These are phyloP conservation scores for Solanum pinnatisectum DNA, from an alignment of 257 asterid genomes.

Conservation along the genomic window DNA sequence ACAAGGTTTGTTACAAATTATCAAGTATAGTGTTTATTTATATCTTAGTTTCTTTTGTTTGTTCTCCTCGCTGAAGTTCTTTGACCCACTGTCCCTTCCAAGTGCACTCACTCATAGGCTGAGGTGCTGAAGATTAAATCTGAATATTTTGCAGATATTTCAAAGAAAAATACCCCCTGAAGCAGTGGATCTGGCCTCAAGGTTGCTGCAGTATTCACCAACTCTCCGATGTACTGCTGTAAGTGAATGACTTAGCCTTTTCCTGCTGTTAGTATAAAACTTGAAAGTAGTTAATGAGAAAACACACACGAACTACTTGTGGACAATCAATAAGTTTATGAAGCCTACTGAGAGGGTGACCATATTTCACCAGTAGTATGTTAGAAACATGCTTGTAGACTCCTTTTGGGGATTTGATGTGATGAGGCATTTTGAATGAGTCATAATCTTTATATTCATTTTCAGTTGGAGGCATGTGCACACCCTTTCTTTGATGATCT, in stretches of 20 bases:
- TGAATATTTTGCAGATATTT: constrained; percentile 41
- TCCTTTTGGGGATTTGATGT: neutral
- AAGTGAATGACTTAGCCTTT: constrained; percentile 22
- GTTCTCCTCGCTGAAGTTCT: neutral
- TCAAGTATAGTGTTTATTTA: neutral
- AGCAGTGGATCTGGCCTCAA: constrained; percentile 77
- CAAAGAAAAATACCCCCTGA: constrained; percentile 73
- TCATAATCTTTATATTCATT: neutral
- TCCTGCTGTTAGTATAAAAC: neutral
- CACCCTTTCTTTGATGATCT: constrained; percentile 71
- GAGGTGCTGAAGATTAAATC: neutral
- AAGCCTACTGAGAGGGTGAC: neutral
- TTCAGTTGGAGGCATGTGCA: constrained; percentile 53
- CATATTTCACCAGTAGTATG: neutral
- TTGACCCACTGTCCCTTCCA: neutral
- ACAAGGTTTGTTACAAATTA: constrained; percentile 31
- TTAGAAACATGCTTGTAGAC: neutral
- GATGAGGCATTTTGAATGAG: neutral
- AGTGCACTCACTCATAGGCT: neutral
- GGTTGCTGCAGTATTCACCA: constrained; percentile 81
- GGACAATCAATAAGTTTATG: neutral
- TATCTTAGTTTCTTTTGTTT: neutral
- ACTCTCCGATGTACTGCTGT: constrained; percentile 70
- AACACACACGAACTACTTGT: neutral
- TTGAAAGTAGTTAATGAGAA: neutral